Conservation (phyloP, 305 asterid species). For the Rubia balearica region DNA sequence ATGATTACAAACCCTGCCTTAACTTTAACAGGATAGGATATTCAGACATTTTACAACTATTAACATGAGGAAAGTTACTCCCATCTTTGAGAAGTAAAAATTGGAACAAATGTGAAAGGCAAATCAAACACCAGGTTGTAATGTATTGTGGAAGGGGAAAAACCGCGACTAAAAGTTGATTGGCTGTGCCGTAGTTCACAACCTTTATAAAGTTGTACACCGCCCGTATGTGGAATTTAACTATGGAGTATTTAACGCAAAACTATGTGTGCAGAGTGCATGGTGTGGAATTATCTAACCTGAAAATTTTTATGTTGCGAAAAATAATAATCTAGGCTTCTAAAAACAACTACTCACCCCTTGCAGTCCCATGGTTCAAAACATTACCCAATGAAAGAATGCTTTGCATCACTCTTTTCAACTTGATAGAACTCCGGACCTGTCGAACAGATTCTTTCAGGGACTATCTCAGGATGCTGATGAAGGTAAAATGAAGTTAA, state of each 20-base stretch:
- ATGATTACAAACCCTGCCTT: too few species aligned
- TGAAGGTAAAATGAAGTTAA: constrained; percentile 10
- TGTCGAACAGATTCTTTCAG: constrained; percentile 33
- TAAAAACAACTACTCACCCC: constrained; percentile 43
- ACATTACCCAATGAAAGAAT: constrained; percentile 86
- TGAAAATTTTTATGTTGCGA: neutral
- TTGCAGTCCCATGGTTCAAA: constrained; percentile 84
- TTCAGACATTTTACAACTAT: too few species aligned
- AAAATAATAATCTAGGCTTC: constrained; percentile 7
- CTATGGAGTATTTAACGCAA: neutral
- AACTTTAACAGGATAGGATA: too few species aligned
- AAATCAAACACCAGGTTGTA: too few species aligned
- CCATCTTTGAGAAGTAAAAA: too few species aligned
- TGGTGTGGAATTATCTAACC: neutral
- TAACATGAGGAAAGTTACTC: too few species aligned
- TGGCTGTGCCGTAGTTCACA: too few species aligned
- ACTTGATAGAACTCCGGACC: constrained; percentile 71
- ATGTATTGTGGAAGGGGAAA: too few species aligned
- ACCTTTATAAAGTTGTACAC: too few species aligned
- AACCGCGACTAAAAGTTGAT: too few species aligned
- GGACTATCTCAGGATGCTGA: neutral
- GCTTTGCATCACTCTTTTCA: constrained; percentile 77
- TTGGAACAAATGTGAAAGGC: too few species aligned
- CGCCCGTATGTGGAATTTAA: too few species aligned
- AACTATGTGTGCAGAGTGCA: neutral